Conservation (phyloP, 306 rosid species). For the Albizia julibrissin region DNA sequence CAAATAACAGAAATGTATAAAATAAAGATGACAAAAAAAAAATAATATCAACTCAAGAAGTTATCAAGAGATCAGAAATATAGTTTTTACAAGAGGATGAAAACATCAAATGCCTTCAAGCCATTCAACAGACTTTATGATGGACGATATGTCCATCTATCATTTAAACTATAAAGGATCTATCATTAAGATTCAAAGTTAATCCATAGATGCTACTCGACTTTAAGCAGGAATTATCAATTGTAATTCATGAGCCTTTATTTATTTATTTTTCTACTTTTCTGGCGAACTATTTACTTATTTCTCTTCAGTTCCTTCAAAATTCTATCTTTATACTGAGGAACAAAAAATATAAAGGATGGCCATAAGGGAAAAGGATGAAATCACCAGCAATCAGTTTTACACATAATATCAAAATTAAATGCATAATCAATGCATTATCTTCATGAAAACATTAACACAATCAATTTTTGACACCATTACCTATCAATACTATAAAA, state of each 20-base stretch:
- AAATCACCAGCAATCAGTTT: not conserved
- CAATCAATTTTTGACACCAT: conserved; percentile 21
- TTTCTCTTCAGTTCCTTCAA: not conserved
- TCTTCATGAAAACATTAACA: conserved; percentile 23
- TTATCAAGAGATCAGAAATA: conserved; percentile 4
- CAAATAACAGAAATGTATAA: not conserved
- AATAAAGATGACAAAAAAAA: not conserved
- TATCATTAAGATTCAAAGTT: conserved; percentile 6
- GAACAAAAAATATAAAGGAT: not conserved
- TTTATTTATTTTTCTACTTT: not conserved
- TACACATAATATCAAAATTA: not conserved
- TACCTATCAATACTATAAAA: conserved; percentile 24
- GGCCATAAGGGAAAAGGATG: not conserved
- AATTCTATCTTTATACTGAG: not conserved
- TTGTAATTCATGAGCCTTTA: not conserved
- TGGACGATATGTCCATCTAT: conserved; percentile 27
- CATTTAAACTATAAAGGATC: not conserved
- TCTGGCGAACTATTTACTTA: not conserved
- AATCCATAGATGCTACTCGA: conserved; percentile 14
- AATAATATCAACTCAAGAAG: not conserved
- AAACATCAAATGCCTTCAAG: conserved; percentile 20
- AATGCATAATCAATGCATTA: not conserved
- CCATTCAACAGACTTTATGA: conserved; percentile 6
- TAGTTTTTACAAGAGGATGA: not conserved
- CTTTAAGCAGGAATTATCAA: not conserved